Percentiles rank a stretch among this genome's conserved stretches.
phyloP scores from a whole-genome alignment of 768 basidiomycete genomes.

The Boletus vermiculosoides region DNA sequence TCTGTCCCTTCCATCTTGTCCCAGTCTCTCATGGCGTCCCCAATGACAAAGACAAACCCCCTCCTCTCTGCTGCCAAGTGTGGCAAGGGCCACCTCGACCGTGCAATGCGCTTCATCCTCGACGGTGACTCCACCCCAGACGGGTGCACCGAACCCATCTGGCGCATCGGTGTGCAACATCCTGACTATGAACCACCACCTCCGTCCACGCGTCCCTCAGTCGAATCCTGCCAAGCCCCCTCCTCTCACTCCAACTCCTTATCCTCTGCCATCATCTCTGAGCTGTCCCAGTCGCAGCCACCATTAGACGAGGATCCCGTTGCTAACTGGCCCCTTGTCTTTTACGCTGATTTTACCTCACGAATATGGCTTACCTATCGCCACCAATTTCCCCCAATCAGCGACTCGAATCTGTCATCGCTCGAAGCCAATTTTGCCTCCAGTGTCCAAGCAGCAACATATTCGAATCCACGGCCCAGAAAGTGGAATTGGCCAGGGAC shows the following conservation, averaged over 20 bases:
- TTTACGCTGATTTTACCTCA: conserved; percentile 87
- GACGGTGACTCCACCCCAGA: conserved; percentile 88
- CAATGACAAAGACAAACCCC: conserved; percentile 47
- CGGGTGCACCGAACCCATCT: conserved; percentile 78
- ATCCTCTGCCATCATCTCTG: conserved; percentile 36
- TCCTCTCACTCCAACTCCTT: conserved; percentile 47
- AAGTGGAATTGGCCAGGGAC: conserved; percentile 63
- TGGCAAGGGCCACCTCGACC: conserved; percentile 75
- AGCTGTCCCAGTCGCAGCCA: conserved; percentile 39
- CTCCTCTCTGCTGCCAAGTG: conserved; percentile 69
- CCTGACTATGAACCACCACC: conserved; percentile 61
- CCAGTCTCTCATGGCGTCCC: conserved; percentile 41
- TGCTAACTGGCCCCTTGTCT: conserved; percentile 71
- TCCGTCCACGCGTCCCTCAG: conserved; percentile 34
- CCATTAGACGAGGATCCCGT: conserved; percentile 32
- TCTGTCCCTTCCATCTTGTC: conserved; percentile 60
- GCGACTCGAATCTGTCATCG: conserved; percentile 53
- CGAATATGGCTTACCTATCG: conserved; percentile 93
- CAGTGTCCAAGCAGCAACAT: conserved; percentile 33
- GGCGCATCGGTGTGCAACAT: conserved; percentile 84
- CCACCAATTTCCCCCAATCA: conserved; percentile 79
- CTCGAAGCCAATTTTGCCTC: conserved; percentile 38
- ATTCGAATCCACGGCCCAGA: conserved; percentile 44
- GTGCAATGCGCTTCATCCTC: conserved; percentile 85
- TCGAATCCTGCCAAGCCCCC: conserved; percentile 41